Evolutionary conservation across 2,329 filamentous ascomycete genomes (phyloP).

Genomic region (Scortechinia acanthostroma): DNA sequence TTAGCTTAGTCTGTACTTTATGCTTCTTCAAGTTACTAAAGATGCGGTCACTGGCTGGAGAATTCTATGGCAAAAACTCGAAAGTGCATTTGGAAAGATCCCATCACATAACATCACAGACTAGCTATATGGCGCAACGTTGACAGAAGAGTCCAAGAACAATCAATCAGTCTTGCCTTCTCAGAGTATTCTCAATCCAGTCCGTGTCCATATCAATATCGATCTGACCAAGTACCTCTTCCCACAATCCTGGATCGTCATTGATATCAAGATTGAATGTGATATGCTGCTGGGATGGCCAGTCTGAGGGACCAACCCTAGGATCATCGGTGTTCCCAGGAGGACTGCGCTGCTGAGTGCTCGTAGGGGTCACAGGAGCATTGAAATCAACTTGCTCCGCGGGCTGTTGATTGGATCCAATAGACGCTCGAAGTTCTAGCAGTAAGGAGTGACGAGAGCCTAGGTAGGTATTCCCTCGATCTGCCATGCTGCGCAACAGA

Average conservation of each 20-base stretch:
- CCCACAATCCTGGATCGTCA: slow-evolving; percentile 28
- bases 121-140: too few relatives aligned
- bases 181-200: slow-evolving; percentile 13
- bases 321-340: too few relatives aligned
- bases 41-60: too few relatives aligned
- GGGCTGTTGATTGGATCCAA: slow-evolving; percentile 10
- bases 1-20: too few relatives aligned
- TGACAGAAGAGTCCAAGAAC: too few relatives aligned
- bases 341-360: not conserved
- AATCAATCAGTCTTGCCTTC: too few relatives aligned
- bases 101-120: too few relatives aligned
- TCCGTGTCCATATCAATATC: slow-evolving; percentile 30
- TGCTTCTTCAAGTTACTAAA: too few relatives aligned
- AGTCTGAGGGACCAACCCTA: slow-evolving; percentile 6
- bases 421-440: slow-evolving; percentile 19
- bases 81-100: too few relatives aligned
- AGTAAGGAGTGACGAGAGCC: slow-evolving; percentile 26
- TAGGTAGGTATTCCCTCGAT: slow-evolving; percentile 41
- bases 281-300: slow-evolving; percentile 11
- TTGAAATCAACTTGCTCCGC: slow-evolving; percentile 4
- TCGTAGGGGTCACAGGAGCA: not conserved
- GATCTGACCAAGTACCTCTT: slow-evolving; percentile 25
- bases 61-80: too few relatives aligned
- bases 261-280: slow-evolving; percentile 22
- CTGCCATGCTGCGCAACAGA: slow-evolving; percentile 38